A percentile compares a stretch with the other conserved stretches of the same genome.
Conservation (phyloP, 2,329 filamentous ascomycete species). For the Stromatinia cepivora region DNA sequence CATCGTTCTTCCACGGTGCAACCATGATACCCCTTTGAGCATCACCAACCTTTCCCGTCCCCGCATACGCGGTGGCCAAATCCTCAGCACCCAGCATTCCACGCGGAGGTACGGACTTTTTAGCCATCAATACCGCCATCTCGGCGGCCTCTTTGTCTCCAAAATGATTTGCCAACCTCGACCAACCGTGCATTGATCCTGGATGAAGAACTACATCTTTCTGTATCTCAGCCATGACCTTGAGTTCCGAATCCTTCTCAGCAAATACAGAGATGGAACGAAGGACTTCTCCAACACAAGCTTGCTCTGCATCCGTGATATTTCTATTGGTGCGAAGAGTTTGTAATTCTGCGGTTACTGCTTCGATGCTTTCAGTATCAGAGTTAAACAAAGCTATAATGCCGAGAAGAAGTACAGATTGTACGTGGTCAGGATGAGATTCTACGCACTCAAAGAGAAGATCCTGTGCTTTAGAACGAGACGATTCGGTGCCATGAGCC, state of each 20-base stretch:
- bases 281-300: slow-evolving; percentile 71
- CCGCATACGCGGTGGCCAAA: slow-evolving; percentile 71
- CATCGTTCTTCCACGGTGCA: slow-evolving; percentile 67
- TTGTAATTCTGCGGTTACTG: slow-evolving; percentile 76
- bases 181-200: slow-evolving; percentile 78
- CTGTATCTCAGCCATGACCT: slow-evolving; percentile 65
- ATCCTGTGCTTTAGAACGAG: slow-evolving; percentile 73
- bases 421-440: slow-evolving; percentile 70
- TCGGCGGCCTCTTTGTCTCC: slow-evolving; percentile 58
- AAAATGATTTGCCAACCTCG: slow-evolving; percentile 63
- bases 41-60: slow-evolving; percentile 69
- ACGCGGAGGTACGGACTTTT: slow-evolving; percentile 69
- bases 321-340: slow-evolving; percentile 66
- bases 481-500: slow-evolving; percentile 77
- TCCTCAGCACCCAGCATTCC: slow-evolving; percentile 68
- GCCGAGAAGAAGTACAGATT: slow-evolving; percentile 77
- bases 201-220: slow-evolving; percentile 80
- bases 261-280: slow-evolving; percentile 68
- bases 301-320: slow-evolving; percentile 63
- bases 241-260: slow-evolving; percentile 50
- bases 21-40: slow-evolving; percentile 75
- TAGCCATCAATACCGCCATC: slow-evolving; percentile 80
- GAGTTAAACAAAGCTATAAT: slow-evolving; percentile 80
- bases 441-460: slow-evolving; percentile 81
- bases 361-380: slow-evolving; percentile 76